Evolutionary conservation across 2,329 filamentous ascomycete species (phyloP).

Genomic region (Leptodontidium sp.): DNA sequence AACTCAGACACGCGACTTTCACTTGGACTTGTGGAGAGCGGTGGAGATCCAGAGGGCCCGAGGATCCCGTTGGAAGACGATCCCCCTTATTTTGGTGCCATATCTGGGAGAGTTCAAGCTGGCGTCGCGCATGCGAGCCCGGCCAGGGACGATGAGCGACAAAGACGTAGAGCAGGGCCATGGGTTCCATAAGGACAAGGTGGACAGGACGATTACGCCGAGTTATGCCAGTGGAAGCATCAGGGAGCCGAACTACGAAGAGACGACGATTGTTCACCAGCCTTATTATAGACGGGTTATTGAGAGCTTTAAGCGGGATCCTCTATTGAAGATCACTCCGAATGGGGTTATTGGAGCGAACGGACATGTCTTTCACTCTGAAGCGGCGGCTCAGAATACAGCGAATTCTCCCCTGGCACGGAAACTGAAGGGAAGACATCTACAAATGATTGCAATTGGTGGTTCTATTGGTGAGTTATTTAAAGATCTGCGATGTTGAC

Average conservation of each 20-base stretch:
- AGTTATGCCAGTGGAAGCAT: conserved; percentile 36
- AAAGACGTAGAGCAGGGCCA: conserved; percentile 30
- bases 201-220: conserved; percentile 18
- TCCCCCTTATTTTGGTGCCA: neutral
- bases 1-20: neutral
- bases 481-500: neutral
- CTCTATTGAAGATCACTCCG: conserved; percentile 57
- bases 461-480: conserved; percentile 76
- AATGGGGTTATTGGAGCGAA: conserved; percentile 47
- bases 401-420: conserved; percentile 78
- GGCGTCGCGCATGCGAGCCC: neutral
- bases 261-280: conserved; percentile 34
- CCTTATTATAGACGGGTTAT: conserved; percentile 34
- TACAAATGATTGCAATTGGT: conserved; percentile 98
- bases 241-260: conserved; percentile 40
- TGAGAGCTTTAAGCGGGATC: conserved; percentile 44
- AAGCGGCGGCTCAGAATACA: conserved; percentile 67
- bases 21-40: neutral
- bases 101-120: neutral
- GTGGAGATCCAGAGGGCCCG: conserved; percentile 3
- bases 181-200: conserved; percentile 7
- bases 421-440: conserved; percentile 81
- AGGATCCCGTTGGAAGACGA: conserved; percentile 1
- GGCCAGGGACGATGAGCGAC: conserved; percentile 16
- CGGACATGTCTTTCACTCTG: conserved; percentile 64